Conservation (phyloP, 768 basidiomycete genomes). For the Mycena epipterygia region DNA sequence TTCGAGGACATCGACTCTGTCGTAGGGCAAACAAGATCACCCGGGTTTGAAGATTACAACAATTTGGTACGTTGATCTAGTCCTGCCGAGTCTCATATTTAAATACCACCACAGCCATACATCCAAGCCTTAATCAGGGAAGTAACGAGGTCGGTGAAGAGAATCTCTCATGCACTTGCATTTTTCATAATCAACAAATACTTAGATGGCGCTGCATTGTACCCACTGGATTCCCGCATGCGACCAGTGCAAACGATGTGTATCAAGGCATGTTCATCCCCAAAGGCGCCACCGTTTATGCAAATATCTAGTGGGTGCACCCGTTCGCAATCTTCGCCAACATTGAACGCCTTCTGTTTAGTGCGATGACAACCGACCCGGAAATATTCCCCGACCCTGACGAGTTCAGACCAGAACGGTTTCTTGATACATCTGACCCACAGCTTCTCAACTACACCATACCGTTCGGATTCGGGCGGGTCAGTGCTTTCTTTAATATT, state of each 20-base stretch:
- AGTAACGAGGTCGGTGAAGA: conserved; percentile 4
- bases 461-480: conserved; percentile 26
- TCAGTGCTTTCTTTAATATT: neutral
- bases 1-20: conserved; percentile 53
- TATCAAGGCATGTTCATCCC: conserved; percentile 56
- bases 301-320: conserved; percentile 19
- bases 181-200: too few relatives aligned
- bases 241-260: conserved; percentile 49
- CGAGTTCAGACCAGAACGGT: conserved; percentile 23
- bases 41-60: conserved; percentile 47
- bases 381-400: conserved; percentile 11
- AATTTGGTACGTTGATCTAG: conserved; percentile 34
- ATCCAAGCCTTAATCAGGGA: conserved; percentile 16
- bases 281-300: conserved; percentile 41
- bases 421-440: conserved; percentile 5
- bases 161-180: neutral
- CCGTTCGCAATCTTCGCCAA: neutral
- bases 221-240: conserved; percentile 51
- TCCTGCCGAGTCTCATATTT: conserved; percentile 20
- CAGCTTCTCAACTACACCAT: neutral
- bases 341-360: neutral
- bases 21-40: conserved; percentile 47
- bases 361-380: conserved; percentile 25
- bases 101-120: conserved; percentile 1
- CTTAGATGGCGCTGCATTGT: conserved; percentile 46